phyloP scores from a whole-genome alignment of 345 rosid species.

The Euphorbia pulcherrima region DNA sequence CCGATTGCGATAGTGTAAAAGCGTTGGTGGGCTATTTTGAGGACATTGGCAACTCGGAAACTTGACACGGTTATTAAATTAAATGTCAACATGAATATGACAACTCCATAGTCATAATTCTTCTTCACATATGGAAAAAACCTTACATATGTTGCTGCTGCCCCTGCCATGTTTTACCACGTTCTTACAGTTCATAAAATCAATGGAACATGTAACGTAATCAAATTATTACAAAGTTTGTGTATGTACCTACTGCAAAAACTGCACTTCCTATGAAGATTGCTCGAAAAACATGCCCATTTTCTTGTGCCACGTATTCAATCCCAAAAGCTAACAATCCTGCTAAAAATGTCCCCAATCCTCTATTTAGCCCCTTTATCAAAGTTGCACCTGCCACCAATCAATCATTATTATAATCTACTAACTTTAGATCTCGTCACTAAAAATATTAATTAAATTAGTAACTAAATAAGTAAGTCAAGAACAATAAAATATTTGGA shows the following conservation, averaged over 20 bases:
- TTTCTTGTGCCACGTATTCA: conserved; percentile 50
- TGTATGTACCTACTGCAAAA: conserved; percentile 49
- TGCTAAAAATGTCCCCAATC: conserved; percentile 66
- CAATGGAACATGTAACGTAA: too few relatives aligned
- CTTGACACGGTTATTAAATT: conserved; percentile 79
- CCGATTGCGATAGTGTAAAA: conserved; percentile 69
- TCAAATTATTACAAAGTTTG: background rate
- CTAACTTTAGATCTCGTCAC: too few relatives aligned
- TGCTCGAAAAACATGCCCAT: conserved; percentile 54
- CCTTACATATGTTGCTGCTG: conserved; percentile 64
- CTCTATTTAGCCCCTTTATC: conserved; percentile 81
- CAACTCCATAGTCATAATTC: conserved; percentile 82
- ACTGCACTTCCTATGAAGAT: conserved; percentile 71
- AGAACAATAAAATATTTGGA: too few relatives aligned
- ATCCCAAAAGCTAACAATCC: conserved; percentile 68
- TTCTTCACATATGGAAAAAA: conserved; percentile 79
- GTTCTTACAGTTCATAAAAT: too few relatives aligned
- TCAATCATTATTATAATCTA: too few relatives aligned
- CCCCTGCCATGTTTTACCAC: conserved; percentile 39
- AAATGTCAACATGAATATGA: conserved; percentile 81
- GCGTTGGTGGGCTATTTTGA: conserved; percentile 61
- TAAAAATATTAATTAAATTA: too few relatives aligned
- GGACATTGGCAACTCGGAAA: conserved; percentile 53
- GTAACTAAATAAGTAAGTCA: too few relatives aligned
- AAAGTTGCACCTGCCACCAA: conserved; percentile 60